Evolutionary conservation across 2,329 filamentous ascomycete genomes (phyloP), one percentile per base, ranked within the genome.

Genomic region (Rhynchosporium agropyri): DNA sequence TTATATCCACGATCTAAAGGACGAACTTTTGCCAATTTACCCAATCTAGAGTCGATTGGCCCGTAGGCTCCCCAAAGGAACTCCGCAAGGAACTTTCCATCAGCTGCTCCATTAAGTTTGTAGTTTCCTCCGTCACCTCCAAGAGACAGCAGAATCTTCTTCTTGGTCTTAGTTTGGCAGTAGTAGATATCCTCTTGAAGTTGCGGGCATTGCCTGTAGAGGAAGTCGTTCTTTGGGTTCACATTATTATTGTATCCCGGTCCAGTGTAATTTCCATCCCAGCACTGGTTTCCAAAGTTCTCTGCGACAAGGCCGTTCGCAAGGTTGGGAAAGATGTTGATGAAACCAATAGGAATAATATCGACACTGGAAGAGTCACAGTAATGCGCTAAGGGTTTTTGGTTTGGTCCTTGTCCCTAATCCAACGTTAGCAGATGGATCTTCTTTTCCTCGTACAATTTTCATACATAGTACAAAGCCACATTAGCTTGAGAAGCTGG

Each of bases 211-310:
- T 73, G 69, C 4, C 61, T 69, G 48, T 72, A 69, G 12, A 79
- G 70, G 15, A 67, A 58, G 63, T 79, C 71, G n/a, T 73, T 71
- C 1, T 68, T 65, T 0, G 74, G 69, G 51, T 73, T 71, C 28
- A 75, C 73, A 5, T 58, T 55, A 15, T 67, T 67, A 40, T 59
- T 53, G 51, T 72, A 70, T 28, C 66, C 67, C 9, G 72, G 69
- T 0, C 64, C 66, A 15, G 59, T 42, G 64, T 73, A 77, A 3
- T 76, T 74, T 1, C 72, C 73, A 0, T 69, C 66, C 46, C 73
- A 75, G 66, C 78, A 80, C 55, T 76, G 73, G 60, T 79, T 79
- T 4, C 77, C 78, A 62, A 78, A 79, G 66, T 79, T 77, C 45
- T 76, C 72, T 1, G 74, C 77, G 1, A 77, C 76, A 42, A 74